phyloP scores from a whole-genome alignment of 495 filamentous ascomycete genomes.

The Podospora fimiseda region DNA sequence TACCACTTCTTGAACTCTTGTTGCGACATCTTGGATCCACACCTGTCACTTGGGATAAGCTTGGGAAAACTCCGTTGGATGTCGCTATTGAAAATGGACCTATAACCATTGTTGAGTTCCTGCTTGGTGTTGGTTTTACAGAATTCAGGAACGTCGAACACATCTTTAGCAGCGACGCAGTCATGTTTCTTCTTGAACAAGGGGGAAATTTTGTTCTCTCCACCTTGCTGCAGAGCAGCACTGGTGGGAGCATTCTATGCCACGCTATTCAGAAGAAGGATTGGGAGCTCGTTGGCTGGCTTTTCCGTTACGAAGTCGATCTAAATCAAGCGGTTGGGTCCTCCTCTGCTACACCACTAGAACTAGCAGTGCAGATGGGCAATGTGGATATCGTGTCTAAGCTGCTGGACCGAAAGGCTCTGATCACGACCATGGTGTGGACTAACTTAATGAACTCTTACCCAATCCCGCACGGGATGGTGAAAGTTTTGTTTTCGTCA shows the following conservation, averaged over 20 bases:
- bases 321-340: neutral
- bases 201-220: neutral
- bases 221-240: neutral
- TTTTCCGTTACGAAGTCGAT: neutral
- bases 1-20: neutral
- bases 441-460: neutral
- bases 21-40: neutral
- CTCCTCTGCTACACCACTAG: neutral
- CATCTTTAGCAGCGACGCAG: neutral
- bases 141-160: neutral
- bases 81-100: neutral
- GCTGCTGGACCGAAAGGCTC: neutral
- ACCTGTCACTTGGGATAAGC: neutral
- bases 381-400: neutral
- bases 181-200: neutral
- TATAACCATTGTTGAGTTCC: neutral
- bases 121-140: neutral
- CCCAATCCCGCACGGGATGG: neutral
- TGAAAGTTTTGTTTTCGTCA: neutral
- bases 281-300: neutral
- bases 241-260: neutral
- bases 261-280: neutral
- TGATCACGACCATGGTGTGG: neutral
- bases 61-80: neutral
- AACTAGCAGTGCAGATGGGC: neutral